Percentiles rank a stretch among this genome's conserved stretches.
These are phyloP conservation scores for Camellia japonica DNA, from an alignment of 148 eudicot species.

Conservation along the genomic window DNA sequence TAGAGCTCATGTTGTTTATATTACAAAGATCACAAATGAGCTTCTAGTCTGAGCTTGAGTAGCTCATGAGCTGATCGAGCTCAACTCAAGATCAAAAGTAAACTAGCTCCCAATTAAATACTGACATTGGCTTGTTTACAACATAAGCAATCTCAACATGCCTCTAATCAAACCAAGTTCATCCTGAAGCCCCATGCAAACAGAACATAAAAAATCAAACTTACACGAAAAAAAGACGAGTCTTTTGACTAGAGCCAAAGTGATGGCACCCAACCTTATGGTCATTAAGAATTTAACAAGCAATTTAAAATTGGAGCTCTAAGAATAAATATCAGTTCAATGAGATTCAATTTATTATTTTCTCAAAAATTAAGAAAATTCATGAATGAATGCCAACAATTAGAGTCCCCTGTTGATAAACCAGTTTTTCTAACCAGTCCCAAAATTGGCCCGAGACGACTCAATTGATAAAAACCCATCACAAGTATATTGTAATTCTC, in stretches of 20 bases:
- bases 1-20: neutral
- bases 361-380: neutral
- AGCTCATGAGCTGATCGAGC: neutral
- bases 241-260: neutral
- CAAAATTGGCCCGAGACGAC: neutral
- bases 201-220: too few relatives aligned
- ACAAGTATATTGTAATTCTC: neutral
- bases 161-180: neutral
- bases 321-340: neutral
- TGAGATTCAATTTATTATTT: neutral
- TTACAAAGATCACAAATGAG: neutral
- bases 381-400: neutral
- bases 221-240: neutral
- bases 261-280: neutral
- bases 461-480: neutral
- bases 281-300: neutral
- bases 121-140: neutral
- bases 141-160: neutral
- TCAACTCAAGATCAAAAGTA: neutral
- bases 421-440: neutral
- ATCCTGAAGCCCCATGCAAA: too few relatives aligned
- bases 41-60: neutral
- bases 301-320: neutral
- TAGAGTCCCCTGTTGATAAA: neutral
- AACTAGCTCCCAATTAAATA: neutral